Evolutionary conservation across 108 stramenopile genomes (phyloP).

Genomic region (Skeletonema costatum): DNA sequence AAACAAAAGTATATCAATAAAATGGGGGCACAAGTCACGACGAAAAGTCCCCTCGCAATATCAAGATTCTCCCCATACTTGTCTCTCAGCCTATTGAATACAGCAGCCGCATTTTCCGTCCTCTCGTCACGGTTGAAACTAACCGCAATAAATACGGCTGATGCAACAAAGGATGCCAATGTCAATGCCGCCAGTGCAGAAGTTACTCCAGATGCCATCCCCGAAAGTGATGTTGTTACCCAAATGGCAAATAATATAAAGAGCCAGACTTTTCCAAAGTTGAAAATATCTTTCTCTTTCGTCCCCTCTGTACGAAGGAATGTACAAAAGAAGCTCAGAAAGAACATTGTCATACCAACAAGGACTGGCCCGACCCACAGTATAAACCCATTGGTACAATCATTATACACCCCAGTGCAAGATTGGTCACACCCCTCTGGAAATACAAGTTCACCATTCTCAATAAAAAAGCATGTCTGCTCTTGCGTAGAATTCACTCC

Average conservation of each 20-base stretch:
- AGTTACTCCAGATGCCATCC: conserved; percentile 46
- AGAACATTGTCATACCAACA: conserved; percentile 40
- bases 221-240: conserved; percentile 52
- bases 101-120: conserved; percentile 13
- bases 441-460: conserved; percentile 14
- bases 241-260: conserved; percentile 52
- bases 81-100: conserved; percentile 23
- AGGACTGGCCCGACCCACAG: conserved; percentile 54
- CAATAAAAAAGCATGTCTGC: conserved; percentile 29
- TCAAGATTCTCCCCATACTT: conserved; percentile 49
- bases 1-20: conserved; percentile 40
- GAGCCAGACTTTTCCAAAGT: conserved; percentile 53
- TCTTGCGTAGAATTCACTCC: conserved; percentile 10
- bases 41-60: conserved; percentile 36
- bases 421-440: conserved; percentile 14
- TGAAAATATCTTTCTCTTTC: conserved; percentile 39
- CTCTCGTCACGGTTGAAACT: conserved; percentile 29
- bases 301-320: conserved; percentile 39
- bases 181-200: conserved; percentile 39
- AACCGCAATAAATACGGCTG: conserved; percentile 36
- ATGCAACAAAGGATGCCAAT: conserved; percentile 45
- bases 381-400: conserved; percentile 49
- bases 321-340: conserved; percentile 54
- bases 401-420: conserved; percentile 38
- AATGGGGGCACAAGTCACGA: conserved; percentile 37